Conservation (phyloP, 2,329 filamentous ascomycete genomes). For the Biscogniauxia marginata region DNA sequence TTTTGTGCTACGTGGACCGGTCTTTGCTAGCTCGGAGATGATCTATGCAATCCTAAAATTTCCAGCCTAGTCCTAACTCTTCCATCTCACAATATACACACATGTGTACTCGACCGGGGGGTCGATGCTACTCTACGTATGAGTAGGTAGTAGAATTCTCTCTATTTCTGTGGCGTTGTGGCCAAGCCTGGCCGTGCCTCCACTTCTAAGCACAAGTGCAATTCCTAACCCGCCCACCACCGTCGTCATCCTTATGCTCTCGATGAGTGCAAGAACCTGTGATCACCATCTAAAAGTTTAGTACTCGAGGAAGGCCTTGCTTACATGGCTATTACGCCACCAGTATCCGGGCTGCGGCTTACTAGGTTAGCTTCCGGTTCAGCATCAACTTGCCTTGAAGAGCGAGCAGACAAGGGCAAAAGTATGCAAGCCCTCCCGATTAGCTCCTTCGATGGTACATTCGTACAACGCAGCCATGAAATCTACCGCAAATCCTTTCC, state of each 20-base stretch:
- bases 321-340: background rate
- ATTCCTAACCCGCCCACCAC: constrained; percentile 18
- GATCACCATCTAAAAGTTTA: constrained; percentile 8
- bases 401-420: constrained; percentile 2
- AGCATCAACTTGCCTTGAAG: background rate
- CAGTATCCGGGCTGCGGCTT: background rate
- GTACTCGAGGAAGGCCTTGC: background rate
- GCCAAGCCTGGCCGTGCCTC: constrained; percentile 2
- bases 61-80: constrained; percentile 16
- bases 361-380: background rate
- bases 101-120: constrained; percentile 10
- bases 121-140: constrained; percentile 19
- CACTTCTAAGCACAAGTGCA: constrained; percentile 11
- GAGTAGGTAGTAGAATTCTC: constrained; percentile 7
- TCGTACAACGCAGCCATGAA: background rate
- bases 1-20: constrained; percentile 13
- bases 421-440: constrained; percentile 8
- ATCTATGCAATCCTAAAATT: constrained; percentile 18
- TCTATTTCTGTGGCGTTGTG: constrained; percentile 12
- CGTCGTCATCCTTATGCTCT: constrained; percentile 20
- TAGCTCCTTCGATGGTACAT: background rate
- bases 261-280: constrained; percentile 12
- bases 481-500: background rate
- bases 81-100: constrained; percentile 3
- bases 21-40: constrained; percentile 15